Evolutionary conservation across 2,329 filamentous ascomycete species (phyloP).

Genomic region (Aureobasidium melanogenum): DNA sequence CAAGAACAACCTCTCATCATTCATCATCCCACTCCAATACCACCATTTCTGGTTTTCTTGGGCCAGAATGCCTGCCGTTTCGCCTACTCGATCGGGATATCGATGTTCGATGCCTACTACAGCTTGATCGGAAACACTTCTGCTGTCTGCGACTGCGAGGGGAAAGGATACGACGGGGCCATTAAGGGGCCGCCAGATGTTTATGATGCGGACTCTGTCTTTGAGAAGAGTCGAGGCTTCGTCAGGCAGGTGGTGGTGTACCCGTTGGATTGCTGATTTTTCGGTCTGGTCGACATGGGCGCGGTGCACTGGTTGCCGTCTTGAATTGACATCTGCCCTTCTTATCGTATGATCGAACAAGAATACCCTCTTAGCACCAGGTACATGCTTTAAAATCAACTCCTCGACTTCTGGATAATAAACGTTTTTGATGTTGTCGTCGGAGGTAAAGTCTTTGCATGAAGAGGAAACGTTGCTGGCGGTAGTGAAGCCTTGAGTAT

Average conservation of each 20-base stretch:
- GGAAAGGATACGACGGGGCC: constrained; percentile 49
- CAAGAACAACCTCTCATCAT: constrained; percentile 45
- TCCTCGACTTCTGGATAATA: constrained; percentile 83
- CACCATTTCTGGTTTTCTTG: constrained; percentile 61
- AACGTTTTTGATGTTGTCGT: constrained; percentile 56
- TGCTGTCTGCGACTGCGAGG: constrained; percentile 49
- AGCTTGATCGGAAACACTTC: constrained; percentile 50
- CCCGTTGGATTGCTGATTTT: constrained; percentile 55
- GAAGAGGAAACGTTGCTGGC: constrained; percentile 47
- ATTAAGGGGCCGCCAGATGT: constrained; percentile 67
- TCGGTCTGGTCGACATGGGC: constrained; percentile 81
- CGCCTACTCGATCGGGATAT: constrained; percentile 61
- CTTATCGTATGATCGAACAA: constrained; percentile 87
- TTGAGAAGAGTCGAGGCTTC: constrained; percentile 59
- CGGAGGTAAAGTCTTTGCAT: constrained; percentile 55
- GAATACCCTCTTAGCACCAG: constrained; percentile 56
- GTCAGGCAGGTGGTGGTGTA: constrained; percentile 55
- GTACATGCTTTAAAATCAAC: constrained; percentile 58
- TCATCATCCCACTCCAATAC: constrained; percentile 71
- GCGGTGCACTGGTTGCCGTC: constrained; percentile 59
- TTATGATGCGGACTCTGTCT: constrained; percentile 72
- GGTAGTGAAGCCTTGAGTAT: constrained; percentile 66
- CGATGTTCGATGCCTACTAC: constrained; percentile 65
- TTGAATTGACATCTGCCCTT: constrained; percentile 49
- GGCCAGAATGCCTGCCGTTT: constrained; percentile 62